These are phyloP conservation scores for Cryptosporidium tyzzeri DNA, from an alignment of 169 alveolate species.

Conservation along the genomic window DNA sequence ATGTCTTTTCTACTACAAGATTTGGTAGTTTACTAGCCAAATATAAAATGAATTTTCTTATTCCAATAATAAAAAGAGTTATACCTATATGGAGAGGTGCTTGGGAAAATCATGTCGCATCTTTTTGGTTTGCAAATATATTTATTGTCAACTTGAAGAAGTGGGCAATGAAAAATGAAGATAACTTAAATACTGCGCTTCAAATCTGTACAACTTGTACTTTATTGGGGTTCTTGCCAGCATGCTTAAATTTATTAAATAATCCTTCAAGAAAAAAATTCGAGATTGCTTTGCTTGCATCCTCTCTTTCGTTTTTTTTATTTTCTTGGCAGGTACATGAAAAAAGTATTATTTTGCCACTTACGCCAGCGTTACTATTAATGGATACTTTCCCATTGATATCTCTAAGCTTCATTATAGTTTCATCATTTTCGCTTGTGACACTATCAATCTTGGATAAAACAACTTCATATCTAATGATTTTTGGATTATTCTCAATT, in stretches of 20 bases:
- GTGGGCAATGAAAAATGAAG: conserved; percentile 62
- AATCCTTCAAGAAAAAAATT: conserved; percentile 74
- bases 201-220: conserved; percentile 51
- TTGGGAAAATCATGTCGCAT: conserved; percentile 89
- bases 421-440: conserved; percentile 44
- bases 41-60: conserved; percentile 23
- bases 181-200: conserved; percentile 44
- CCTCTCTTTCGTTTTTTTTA: conserved; percentile 78
- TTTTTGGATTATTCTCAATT: conserved; percentile 22
- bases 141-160: conserved; percentile 42
- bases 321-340: conserved; percentile 91
- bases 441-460: conserved; percentile 60
- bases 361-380: conserved; percentile 82
- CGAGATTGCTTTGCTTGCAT: conserved; percentile 75
- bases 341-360: conserved; percentile 89
- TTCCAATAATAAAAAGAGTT: conserved; percentile 80
- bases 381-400: conserved; percentile 59
- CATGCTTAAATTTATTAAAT: conserved; percentile 69
- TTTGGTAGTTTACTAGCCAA: not conserved
- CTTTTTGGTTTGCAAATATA: conserved; percentile 85
- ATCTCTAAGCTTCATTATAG: conserved; percentile 10
- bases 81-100: conserved; percentile 91
- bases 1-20: not conserved
- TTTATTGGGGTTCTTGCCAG: conserved; percentile 55
- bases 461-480: conserved; percentile 8